Percentiles rank a stretch among this genome's conserved stretches.
phyloP scores from a whole-genome alignment of 805 yeast species.

The Zygoascus ofunaensis region DNA sequence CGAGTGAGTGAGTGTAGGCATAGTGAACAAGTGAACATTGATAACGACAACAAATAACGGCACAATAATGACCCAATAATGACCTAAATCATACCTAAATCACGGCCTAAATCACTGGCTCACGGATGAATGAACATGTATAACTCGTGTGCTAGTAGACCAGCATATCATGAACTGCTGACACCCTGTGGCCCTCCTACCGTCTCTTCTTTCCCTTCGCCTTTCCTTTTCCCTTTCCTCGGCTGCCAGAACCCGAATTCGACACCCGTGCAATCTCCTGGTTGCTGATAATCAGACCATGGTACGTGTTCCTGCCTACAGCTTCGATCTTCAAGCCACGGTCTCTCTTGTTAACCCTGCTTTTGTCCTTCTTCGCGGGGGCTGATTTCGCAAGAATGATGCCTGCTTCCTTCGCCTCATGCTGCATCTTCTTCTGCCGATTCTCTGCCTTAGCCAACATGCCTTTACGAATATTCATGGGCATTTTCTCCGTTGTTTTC shows the following conservation, averaged over 20 bases:
- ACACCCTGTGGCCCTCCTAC: neutral
- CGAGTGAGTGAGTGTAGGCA: neutral
- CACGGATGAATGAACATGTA: no score
- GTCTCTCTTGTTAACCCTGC: conserved; percentile 46
- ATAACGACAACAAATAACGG: no score
- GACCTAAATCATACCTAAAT: no score
- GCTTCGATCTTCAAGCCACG: conserved; percentile 71
- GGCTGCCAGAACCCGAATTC: conserved; percentile 3
- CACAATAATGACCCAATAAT: no score
- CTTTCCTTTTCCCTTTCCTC: neutral
- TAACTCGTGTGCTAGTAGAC: neutral
- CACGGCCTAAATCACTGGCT: no score
- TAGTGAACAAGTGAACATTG: no score
- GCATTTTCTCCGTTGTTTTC: conserved; percentile 57
- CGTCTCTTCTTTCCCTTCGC: neutral
- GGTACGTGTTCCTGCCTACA: conserved; percentile 68
- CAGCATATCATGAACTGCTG: no score
- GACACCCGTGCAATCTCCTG: conserved; percentile 45
- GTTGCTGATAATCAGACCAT: conserved; percentile 66
- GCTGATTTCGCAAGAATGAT: conserved; percentile 57
- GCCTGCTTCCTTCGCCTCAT: conserved; percentile 83
- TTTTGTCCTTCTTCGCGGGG: conserved; percentile 21
- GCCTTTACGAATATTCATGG: conserved; percentile 82
- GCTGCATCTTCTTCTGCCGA: conserved; percentile 47
- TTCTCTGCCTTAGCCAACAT: conserved; percentile 52